phyloP scores from a whole-genome alignment of 1,139 yeast genomes.

The Kodamaea alishanica region DNA sequence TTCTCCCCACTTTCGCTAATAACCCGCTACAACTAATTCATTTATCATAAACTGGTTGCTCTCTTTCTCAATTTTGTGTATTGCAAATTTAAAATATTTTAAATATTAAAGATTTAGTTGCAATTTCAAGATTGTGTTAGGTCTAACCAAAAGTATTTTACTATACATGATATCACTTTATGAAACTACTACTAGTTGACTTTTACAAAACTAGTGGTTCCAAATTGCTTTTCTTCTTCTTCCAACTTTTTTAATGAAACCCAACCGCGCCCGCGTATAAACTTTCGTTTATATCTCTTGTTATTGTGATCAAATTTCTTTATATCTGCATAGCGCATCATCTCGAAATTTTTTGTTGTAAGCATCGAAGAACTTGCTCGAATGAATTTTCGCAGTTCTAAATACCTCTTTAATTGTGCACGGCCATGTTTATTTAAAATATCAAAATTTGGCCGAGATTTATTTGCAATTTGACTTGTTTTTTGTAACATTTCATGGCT shows the following conservation, averaged over 20 bases:
- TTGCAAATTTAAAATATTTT: background rate
- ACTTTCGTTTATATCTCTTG: conserved; percentile 8
- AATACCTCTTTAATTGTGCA: conserved; percentile 2
- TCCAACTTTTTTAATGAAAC: conserved; percentile 8
- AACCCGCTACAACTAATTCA: too few relatives aligned
- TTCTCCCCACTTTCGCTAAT: too few relatives aligned
- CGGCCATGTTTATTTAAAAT: conserved; percentile 6
- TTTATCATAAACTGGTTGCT: background rate
- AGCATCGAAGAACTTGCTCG: background rate
- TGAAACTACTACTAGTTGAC: background rate
- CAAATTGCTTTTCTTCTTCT: conserved; percentile 6
- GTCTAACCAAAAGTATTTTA: too few relatives aligned
- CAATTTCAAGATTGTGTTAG: too few relatives aligned
- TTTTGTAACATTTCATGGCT: too few relatives aligned
- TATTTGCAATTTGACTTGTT: too few relatives aligned
- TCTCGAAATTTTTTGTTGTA: background rate
- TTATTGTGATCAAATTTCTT: background rate
- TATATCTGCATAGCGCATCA: conserved; percentile 3
- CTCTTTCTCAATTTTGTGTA: background rate
- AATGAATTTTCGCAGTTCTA: background rate
- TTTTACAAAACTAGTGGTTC: conserved; percentile 1
- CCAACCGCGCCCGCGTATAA: conserved; percentile 14
- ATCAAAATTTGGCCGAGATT: conserved; percentile 2
- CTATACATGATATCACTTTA: too few relatives aligned
- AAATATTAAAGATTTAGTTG: too few relatives aligned